Base-by-base conservation (phyloP, 2,329 filamentous ascomycete genomes). In the Cladosporium sp. region DNA sequence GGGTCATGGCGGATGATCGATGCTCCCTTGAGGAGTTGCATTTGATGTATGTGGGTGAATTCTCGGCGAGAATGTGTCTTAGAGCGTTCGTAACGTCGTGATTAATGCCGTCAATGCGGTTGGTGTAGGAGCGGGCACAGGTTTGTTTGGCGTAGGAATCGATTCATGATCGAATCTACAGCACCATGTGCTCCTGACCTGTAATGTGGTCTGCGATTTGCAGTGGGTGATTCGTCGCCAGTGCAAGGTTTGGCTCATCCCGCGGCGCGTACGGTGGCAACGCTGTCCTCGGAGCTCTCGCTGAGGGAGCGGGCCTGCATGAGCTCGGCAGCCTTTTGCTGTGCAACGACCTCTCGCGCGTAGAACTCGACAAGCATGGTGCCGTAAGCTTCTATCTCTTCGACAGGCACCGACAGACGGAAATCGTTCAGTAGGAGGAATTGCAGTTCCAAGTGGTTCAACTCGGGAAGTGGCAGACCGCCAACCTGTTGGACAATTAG, bases 351-450 rank as follows among this genome's bases (percentile, higher is more conserved):
- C 68, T 98, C 93, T 50, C 92, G 80, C 0, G 90, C 92, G 66
- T 97, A 98, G 66, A 97, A 98, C 66, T 97, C 92, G 13, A 98
- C 93, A 10, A 98, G 77, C 92, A 97, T 97, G 1, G 93, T 98
- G 4, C 90, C 93, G 63, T 98, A 98, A 0, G 90, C 89, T 70
- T 98, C 93, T 54, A 98, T 81, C 64, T 97, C 92, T 72, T 97
- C 93, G 11, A 97, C 86, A 0, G 92, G 87, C 9, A 98, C 86
- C 2, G 89, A 89, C 13, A 98, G 83, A 54, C 92, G 84, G 69
- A 98, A 98, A 68, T 97, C 93, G 71, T 98, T 98, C 31, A 98
- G 78, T 2, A 96, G 78, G 4, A 98, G 78, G 66, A 98, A 98
- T 71, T 98, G 93, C 3, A 97, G 80, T 70, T 98, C 93, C 37